These are phyloP conservation scores for Neurospora sp. DNA, from an alignment of 495 filamentous ascomycete species.

Conservation along the genomic window DNA sequence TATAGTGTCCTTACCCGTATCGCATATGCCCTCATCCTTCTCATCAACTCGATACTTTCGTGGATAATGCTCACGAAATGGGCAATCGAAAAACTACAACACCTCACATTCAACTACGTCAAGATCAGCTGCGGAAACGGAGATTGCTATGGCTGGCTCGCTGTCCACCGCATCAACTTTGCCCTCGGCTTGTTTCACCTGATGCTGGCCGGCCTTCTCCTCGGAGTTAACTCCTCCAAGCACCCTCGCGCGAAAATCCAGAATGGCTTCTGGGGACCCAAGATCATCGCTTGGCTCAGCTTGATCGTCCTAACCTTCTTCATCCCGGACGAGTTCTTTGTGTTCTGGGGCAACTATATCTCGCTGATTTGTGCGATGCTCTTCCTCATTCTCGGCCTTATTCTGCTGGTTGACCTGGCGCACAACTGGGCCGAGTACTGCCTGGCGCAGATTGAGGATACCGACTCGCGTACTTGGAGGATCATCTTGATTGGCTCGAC, in stretches of 20 bases:
- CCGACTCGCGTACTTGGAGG: conserved; percentile 77
- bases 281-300: conserved; percentile 70
- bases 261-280: conserved; percentile 86
- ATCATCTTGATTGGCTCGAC: conserved; percentile 84
- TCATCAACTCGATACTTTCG: conserved; percentile 90
- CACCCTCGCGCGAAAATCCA: conserved; percentile 82
- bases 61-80: conserved; percentile 99
- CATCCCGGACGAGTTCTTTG: conserved; percentile 91
- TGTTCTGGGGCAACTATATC: conserved; percentile 92
- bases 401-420: conserved; percentile 88
- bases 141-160: conserved; percentile 88
- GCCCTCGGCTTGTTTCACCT: conserved; percentile 90
- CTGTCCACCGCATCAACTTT: conserved; percentile 96
- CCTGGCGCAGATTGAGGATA: conserved; percentile 82
- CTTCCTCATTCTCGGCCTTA: conserved; percentile 85
- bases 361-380: conserved; percentile 82
- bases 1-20: conserved; percentile 89
- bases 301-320: conserved; percentile 89
- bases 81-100: conserved; percentile 90
- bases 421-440: conserved; percentile 98
- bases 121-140: conserved; percentile 84
- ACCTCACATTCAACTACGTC: conserved; percentile 89
- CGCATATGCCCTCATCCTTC: conserved; percentile 90
- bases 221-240: conserved; percentile 81
- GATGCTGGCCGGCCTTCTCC: conserved; percentile 67